Base-by-base conservation (phyloP, 2,329 filamentous ascomycete genomes). In the Penicillium crustosum region DNA sequence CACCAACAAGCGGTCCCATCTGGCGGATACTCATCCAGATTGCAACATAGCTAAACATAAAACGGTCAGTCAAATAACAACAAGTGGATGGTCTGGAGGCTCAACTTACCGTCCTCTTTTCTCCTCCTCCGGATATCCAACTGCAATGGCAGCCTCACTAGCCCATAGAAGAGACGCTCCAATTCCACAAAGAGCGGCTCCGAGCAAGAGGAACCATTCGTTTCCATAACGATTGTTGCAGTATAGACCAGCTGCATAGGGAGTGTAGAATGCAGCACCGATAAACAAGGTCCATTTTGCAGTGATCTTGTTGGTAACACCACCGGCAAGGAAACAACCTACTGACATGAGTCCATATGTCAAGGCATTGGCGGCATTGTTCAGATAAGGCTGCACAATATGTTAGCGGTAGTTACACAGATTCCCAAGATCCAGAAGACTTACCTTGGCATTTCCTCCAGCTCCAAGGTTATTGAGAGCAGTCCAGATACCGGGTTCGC, bases 1-100 rank as follows among this genome's bases (percentile, higher is more conserved):
- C 75, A 2, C 81, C 81, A 53, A 83, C 79, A 23, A 84, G 75
- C 55, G 82, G 81, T 0, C 82, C 82, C 8, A 83, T 74, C 57
- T 83, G 80, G 7, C 80, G 77, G 8, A 83, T 76, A 7, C 80
- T 78, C 5, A 83, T 78, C 81, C 81, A 83, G 36, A 83, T 82
- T 2, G 79, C 80, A 42, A 79, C 75, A n/a, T 68, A 70, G 5
- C 66, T 67, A 44, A 42, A 23, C 6, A 41, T 19, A 47, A 41
- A 49, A 41, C 3, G 73, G 27, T 36, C 13, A 29, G 10, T n/a
- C 23, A 0, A 15, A 27, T 42, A 19, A 21, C 9, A 2, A 1
- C 12, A 15, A 4, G 6, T 15, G 2, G 8, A 9, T 33, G 6
- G 36, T 12, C 4, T 49, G n/a, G 58, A 19, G 17, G 35, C 27